Percentiles rank a stretch among this genome's conserved stretches.
Conservation (phyloP, 2,329 filamentous ascomycete genomes). For the Gaeumannomyces tritici region DNA sequence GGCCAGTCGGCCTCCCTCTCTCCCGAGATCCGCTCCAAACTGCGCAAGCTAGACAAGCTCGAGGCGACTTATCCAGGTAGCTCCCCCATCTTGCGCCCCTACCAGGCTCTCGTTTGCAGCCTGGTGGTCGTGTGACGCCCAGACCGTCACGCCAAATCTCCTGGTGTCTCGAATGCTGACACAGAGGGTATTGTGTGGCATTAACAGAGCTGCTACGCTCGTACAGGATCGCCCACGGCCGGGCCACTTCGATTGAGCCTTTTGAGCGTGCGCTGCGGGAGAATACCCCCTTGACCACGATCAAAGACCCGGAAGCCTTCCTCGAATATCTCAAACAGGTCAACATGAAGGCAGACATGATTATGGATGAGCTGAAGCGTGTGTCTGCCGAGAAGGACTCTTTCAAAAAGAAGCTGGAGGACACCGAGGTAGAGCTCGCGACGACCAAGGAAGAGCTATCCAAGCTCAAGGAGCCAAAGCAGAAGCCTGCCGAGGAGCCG, state of each 20-base stretch:
- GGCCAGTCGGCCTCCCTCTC: slow-evolving; percentile 34
- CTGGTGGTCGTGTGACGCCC: not conserved
- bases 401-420: slow-evolving; percentile 66
- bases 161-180: slow-evolving; percentile 2
- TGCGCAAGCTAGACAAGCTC: slow-evolving; percentile 83
- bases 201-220: slow-evolving; percentile 74
- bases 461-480: slow-evolving; percentile 32
- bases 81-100: not conserved
- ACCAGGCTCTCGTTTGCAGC: not conserved
- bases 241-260: slow-evolving; percentile 78
- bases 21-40: slow-evolving; percentile 62
- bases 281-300: slow-evolving; percentile 83
- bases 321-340: slow-evolving; percentile 86
- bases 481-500: slow-evolving; percentile 24
- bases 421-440: slow-evolving; percentile 16
- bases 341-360: slow-evolving; percentile 80
- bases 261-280: slow-evolving; percentile 89
- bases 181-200: not conserved
- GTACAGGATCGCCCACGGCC: slow-evolving; percentile 82
- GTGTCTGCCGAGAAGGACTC: slow-evolving; percentile 75
- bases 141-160: not conserved
- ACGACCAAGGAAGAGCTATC: slow-evolving; percentile 40
- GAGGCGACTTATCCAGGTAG: slow-evolving; percentile 65
- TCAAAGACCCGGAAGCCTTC: slow-evolving; percentile 73
- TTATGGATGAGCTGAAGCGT: slow-evolving; percentile 85